These are phyloP conservation scores for Neofusicoccum cordaticola DNA, from an alignment of 2,329 filamentous ascomycete species.

Conservation along the genomic window DNA sequence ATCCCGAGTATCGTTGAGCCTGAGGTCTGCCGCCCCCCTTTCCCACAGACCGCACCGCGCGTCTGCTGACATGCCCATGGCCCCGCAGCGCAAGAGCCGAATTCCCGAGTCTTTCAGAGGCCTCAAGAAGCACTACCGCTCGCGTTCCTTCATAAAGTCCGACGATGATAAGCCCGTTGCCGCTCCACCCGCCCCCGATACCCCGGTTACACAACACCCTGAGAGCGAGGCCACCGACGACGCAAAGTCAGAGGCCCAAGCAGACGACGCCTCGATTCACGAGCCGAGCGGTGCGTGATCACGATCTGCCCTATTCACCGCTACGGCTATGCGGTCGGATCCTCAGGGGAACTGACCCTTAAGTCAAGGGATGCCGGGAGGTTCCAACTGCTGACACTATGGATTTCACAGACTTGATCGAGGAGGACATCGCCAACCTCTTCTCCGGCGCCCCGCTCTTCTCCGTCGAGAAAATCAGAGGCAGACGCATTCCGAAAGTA, in stretches of 20 bases:
- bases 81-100: conserved; percentile 10
- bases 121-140: conserved; percentile 15
- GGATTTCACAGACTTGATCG: conserved; percentile 42
- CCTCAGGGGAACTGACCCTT: conserved; percentile 6
- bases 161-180: conserved; percentile 1
- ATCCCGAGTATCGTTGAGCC: conserved; percentile 5
- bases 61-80: not conserved
- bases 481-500: conserved; percentile 61
- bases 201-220: not conserved
- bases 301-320: conserved; percentile 14
- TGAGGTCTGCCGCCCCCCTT: conserved; percentile 1
- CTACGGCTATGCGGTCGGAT: conserved; percentile 3
- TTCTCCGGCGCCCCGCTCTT: conserved; percentile 76
- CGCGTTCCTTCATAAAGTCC: conserved; percentile 12
- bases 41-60: not conserved
- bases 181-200: conserved; percentile 1
- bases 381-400: conserved; percentile 15
- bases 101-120: conserved; percentile 10
- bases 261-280: conserved; percentile 2
- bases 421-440: conserved; percentile 63
- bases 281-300: conserved; percentile 16
- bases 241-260: conserved; percentile 6
- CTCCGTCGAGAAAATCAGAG: conserved; percentile 59
- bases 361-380: not conserved
- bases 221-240: not conserved